phyloP scores from a whole-genome alignment of 257 asterid genomes.

The Rauvolfia tetraphylla region DNA sequence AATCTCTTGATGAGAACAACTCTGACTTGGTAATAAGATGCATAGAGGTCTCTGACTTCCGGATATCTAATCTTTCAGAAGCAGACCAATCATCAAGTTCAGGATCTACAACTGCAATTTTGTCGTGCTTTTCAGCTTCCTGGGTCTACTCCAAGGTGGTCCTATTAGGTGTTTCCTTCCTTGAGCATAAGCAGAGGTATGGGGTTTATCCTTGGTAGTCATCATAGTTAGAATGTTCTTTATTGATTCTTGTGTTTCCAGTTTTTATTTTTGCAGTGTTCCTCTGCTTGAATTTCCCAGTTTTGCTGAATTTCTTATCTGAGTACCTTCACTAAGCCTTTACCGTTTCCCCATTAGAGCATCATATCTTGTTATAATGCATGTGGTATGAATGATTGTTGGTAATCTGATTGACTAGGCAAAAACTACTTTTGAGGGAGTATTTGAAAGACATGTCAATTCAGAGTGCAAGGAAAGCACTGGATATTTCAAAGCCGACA shows the following conservation, averaged over 20 bases:
- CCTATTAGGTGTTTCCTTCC: conserved; percentile 77
- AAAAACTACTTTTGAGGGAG: neutral
- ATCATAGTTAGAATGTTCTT: conserved; percentile 5
- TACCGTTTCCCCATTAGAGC: neutral
- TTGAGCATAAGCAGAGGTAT: conserved; percentile 84
- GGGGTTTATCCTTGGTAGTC: conserved; percentile 13
- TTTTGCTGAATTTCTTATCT: neutral
- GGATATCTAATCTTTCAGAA: conserved; percentile 37
- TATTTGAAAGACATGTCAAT: neutral
- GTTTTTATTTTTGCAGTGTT: neutral
- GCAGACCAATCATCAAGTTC: conserved; percentile 38
- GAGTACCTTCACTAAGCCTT: neutral
- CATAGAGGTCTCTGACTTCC: conserved; percentile 56
- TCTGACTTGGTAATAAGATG: conserved; percentile 60
- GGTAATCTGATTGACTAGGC: neutral
- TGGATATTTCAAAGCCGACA: neutral
- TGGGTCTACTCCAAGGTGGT: conserved; percentile 92
- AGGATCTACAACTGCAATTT: conserved; percentile 45
- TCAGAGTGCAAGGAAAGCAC: neutral
- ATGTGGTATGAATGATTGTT: neutral
- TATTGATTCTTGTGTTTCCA: neutral
- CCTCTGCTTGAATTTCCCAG: neutral
- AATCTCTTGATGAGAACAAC: conserved; percentile 62
- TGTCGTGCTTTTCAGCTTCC: conserved; percentile 64
- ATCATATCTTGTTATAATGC: neutral